These are phyloP conservation scores for Paramyrothecium sp. DNA, from an alignment of 2,329 filamentous ascomycete genomes.

Conservation along the genomic window DNA sequence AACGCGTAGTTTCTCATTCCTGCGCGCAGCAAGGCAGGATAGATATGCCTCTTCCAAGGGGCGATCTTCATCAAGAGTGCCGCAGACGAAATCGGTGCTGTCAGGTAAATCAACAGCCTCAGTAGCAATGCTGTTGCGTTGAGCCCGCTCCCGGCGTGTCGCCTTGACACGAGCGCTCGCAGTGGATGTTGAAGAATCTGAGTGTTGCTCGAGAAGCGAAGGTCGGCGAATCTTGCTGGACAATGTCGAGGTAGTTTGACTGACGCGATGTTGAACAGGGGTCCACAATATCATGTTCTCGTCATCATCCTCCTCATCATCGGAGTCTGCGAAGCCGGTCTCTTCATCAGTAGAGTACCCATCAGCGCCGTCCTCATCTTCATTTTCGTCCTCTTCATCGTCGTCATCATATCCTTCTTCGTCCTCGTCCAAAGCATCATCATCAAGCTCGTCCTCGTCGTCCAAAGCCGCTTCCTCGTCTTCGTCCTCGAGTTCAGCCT, in stretches of 20 bases:
- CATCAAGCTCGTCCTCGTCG: conserved; percentile 46
- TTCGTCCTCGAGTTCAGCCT: conserved; percentile 58
- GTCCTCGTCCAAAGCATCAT: conserved; percentile 49
- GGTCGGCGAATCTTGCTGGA: conserved; percentile 28
- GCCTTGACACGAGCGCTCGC: conserved; percentile 31
- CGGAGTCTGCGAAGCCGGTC: conserved; percentile 66
- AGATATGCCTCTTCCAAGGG: conserved; percentile 93
- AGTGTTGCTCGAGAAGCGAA: conserved; percentile 47
- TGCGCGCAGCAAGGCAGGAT: conserved; percentile 76
- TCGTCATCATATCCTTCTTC: conserved; percentile 52
- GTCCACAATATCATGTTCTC: conserved; percentile 61
- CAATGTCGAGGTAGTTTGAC: conserved; percentile 31
- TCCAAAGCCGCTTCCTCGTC: conserved; percentile 44
- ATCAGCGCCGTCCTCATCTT: conserved; percentile 58
- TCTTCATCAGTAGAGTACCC: conserved; percentile 76
- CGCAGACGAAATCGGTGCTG: conserved; percentile 98
- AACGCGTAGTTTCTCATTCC: conserved; percentile 74
- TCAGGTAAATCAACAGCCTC: conserved; percentile 84
- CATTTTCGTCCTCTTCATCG: conserved; percentile 48
- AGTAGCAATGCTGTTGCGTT: conserved; percentile 24
- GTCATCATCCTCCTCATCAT: conserved; percentile 66
- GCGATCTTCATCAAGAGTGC: conserved; percentile 92
- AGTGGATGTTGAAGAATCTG: conserved; percentile 61
- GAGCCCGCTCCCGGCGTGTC: conserved; percentile 23
- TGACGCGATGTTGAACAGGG: conserved; percentile 37